Conservation (phyloP, 352 stramenopile genomes). For the Globisporangium spinosum region DNA sequence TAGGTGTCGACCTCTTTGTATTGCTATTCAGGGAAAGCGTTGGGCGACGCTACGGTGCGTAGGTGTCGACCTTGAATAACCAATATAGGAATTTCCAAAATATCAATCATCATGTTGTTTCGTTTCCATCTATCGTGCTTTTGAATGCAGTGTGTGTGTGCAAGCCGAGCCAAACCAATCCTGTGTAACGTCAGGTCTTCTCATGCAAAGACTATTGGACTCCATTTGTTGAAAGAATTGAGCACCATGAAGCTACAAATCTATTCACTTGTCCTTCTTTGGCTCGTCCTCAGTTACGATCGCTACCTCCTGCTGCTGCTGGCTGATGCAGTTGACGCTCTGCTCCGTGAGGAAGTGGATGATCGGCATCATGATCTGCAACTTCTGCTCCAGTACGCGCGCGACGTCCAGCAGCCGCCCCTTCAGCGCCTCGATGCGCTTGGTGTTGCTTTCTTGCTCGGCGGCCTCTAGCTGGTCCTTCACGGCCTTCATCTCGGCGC, state of each 20-base stretch:
- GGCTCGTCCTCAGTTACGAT: conserved; percentile 4
- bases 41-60: conserved; percentile 89
- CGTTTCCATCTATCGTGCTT: not conserved
- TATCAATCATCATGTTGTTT: conserved; percentile 5
- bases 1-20: conserved; percentile 83
- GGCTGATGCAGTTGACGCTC: conserved; percentile 45
- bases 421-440: conserved; percentile 45
- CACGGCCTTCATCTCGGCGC: conserved; percentile 57
- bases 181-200: not conserved
- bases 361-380: conserved; percentile 51
- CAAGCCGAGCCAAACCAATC: not conserved
- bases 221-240: not conserved
- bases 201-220: not conserved
- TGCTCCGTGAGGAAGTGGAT: conserved; percentile 57
- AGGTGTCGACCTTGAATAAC: conserved; percentile 74
- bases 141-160: not conserved
- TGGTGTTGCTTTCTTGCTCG: conserved; percentile 39
- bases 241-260: not conserved
- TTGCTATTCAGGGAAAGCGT: conserved; percentile 67
- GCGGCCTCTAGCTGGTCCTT: conserved; percentile 47
- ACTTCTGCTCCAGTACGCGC: conserved; percentile 50
- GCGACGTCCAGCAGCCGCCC: conserved; percentile 53
- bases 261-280: conserved; percentile 49
- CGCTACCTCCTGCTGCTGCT: conserved; percentile 16
- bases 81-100: conserved; percentile 31